Evolutionary conservation across 805 yeast genomes (phyloP), one percentile per base, ranked within the genome.

Genomic region (Schwanniomyces polymorphus): DNA sequence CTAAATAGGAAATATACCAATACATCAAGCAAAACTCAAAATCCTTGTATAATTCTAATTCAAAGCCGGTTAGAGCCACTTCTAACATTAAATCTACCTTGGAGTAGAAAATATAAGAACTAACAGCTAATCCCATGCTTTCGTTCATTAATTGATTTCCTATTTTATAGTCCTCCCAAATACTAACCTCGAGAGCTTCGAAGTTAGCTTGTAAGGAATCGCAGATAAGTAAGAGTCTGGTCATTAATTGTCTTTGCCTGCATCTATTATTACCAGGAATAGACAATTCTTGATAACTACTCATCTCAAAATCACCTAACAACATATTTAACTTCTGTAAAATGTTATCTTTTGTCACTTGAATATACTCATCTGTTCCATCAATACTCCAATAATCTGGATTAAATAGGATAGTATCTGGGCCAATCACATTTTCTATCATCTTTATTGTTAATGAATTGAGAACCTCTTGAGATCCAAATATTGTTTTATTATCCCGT

Each of bases 131-230:
- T 0, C 84, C 79, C 0, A 80, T 73, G 12, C 64, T 70, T n/a
- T 60, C 68, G 38, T 43, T 45, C 2, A 26, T 12, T 8, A 72
- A 47, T 34, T 55, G 57, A 18, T 74, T 74, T n/a, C 74, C 75
- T 34, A 76, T 55, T 18, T 68, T 67, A 49, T 64, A 70, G 4
- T 60, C 56, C 5, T 62, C 53, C 29, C 57, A 64, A 7, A 79
- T 46, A 6, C 70, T 72, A 12, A 74, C 53, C 60, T 90, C 97
- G 31, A 84, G 71, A 5, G 71, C 65, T 57, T 89, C 96, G 44
- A 86, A 76, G 35, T 77, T 76, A 8, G 87, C 94, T 58, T 92
- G 97, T 27, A 88, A 68, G 1, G 90, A 76, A 64, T 92, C 97
- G 86, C 92, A 88, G 53, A 40, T 77, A 57, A 46, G 82, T 58